Base-by-base conservation (phyloP, 2,329 filamentous ascomycete species). In the Knoxdaviesia capensis region DNA sequence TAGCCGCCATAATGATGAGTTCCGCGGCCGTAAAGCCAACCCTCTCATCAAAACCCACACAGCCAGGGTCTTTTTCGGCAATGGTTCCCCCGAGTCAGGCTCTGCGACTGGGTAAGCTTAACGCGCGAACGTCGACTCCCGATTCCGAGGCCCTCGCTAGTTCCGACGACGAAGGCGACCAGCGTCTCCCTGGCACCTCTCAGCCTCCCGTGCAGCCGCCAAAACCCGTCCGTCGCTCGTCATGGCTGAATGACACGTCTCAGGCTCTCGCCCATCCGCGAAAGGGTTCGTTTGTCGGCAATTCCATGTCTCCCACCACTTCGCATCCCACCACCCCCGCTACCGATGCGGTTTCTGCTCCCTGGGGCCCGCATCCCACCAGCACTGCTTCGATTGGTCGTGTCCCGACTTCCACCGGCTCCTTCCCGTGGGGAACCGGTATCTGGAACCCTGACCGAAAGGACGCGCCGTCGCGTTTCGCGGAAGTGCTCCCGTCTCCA, bases 81-180 rank as follows among this genome's bases (percentile, higher is more conserved):
- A 57, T 64, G 48, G 57, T 69, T 42, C 64, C 72, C 28, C 74
- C 60, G 50, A 79, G 66, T 51, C 74, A 80, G 45, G 74, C 74
- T 35, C 63, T 78, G 35, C 62, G 83, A 39, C 66, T 84, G 33
- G 83, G 88, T 41, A 90, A 86, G 56, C 67, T 80, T 40, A 80
- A 82, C 52, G 70, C 77, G 43, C 75, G 87, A 51, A 80, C 82
- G 42, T 86, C 85, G 6, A 94, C 88, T 1, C 88, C 88, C 28
- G 90, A 96, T 55, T 94, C 87, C 4, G 88, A 96, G 56, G 88
- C 84, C 41, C 65, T 96, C 45, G 86, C 81, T 41, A 96, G 88
- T 49, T 94, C 87, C 8, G 90, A 96, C 57, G 90, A 96, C 57
- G 90, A 98, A 58, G 70, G 66, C 44, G 81, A 94, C 46, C 68